Base-by-base conservation (phyloP, 306 rosid species). In the Cucumis cinereus region DNA sequence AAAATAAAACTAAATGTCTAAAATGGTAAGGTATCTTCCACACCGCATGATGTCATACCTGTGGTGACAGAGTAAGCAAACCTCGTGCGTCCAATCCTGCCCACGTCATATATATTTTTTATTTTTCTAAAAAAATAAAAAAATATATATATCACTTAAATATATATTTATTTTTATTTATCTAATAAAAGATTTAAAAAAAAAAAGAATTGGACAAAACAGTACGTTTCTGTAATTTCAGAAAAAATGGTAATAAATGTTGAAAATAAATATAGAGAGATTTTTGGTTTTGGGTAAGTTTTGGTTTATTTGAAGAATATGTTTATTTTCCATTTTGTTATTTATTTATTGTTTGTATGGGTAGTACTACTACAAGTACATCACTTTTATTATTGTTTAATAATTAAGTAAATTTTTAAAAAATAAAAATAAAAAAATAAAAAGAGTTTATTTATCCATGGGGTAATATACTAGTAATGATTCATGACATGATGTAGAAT, bases 21-120 rank as follows among this genome's bases (percentile, higher is more conserved):
- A 41, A 41, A 41, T 41, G 47, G 73, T 67, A 41, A 67, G 54
- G 73, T 67, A 67, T 67, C 73, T 67, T 67, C 53, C 33, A 40
- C 50, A 67, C 52, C 33, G 10, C 16, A 4, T 67, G 73, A 41
- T 54, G 26, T 67, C 33, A 67, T 6, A 41, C 12, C 15, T 64
- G 10, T 33, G 12, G 73, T 20, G 19, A 14, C 50, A 20, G 53
- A 67, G 73, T 67, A 41, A 67, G 73, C 54, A 67, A 67, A 67
- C 54, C 54, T 67, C 73, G 73, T 67, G 52, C 2, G 50, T 8
- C 3, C 16, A 13, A 30, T 13, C 22, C 53, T 43, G 10, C 28
- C 22, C 33, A 40, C 53, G 73, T 40, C 53, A n/a, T 22, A 23
- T 63, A 63, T 10, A 30, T 30, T 1, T 30, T 0, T 30, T 30